Conservation (phyloP, 2,329 filamentous ascomycete genomes). For the Aspergillus oerlinghausenensis region DNA sequence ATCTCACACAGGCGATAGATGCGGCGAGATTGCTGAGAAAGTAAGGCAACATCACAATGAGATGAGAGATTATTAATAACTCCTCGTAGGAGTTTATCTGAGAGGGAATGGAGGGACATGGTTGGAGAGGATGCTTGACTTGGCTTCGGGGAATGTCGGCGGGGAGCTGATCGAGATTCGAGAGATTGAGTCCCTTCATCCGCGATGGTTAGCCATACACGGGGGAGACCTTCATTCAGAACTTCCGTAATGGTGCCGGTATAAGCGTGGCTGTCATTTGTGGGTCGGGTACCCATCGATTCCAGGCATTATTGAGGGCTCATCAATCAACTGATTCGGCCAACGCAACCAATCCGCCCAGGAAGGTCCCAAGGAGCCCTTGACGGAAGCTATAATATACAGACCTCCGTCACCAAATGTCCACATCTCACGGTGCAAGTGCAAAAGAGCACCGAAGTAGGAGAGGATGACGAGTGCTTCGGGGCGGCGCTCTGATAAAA, state of each 20-base stretch:
- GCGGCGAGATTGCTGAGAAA: background rate
- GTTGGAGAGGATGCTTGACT: background rate
- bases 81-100: background rate
- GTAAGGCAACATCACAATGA: background rate
- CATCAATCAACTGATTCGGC: too few species aligned
- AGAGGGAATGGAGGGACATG: background rate
- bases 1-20: background rate
- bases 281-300: too few species aligned
- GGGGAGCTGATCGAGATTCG: constrained; percentile 15
- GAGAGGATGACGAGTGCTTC: too few species aligned
- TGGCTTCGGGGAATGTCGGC: background rate
- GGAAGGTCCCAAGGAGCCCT: too few species aligned
- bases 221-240: constrained; percentile 67
- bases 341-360: too few species aligned
- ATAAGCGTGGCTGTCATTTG: constrained; percentile 63
- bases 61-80: background rate
- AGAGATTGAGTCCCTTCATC: constrained; percentile 54
- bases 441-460: too few species aligned
- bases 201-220: constrained; percentile 65
- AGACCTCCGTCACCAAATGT: too few species aligned
- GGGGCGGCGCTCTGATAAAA: too few species aligned
- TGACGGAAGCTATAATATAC: too few species aligned
- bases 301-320: too few species aligned
- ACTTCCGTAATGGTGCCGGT: constrained; percentile 64
- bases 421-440: too few species aligned